Conservation (phyloP, 2,329 filamentous ascomycete species). For the Leptosphaerulina australis region DNA sequence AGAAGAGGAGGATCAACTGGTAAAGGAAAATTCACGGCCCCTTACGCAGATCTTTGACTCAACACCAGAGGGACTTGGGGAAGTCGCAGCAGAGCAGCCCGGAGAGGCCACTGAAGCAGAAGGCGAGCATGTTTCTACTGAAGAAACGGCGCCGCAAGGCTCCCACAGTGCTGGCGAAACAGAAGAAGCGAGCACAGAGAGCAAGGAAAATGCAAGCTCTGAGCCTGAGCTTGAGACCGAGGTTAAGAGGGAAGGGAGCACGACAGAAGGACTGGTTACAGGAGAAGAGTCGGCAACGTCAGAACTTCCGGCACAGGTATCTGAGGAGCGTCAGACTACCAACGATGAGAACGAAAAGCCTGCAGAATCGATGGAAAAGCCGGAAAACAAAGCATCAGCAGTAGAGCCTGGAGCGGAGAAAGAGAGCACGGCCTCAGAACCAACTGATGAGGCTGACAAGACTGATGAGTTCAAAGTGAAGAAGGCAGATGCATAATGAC, state of each 20-base stretch:
- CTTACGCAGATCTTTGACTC: conserved; percentile 29
- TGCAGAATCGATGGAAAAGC: conserved; percentile 1
- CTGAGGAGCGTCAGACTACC: conserved; percentile 3
- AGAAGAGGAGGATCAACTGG: conserved; percentile 61
- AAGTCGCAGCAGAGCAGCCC: not conserved
- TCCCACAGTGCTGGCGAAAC: not conserved
- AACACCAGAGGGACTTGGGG: conserved; percentile 12
- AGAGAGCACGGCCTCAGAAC: not conserved
- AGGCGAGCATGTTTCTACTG: not conserved
- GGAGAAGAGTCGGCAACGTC: not conserved
- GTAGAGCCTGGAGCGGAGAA: not conserved
- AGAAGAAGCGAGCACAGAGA: conserved; percentile 15
- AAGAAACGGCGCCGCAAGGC: not conserved
- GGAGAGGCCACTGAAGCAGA: conserved; percentile 6
- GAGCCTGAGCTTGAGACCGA: not conserved
- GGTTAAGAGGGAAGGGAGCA: conserved; percentile 3
- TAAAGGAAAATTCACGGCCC: conserved; percentile 18
- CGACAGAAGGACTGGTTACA: not conserved
- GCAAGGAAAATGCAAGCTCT: not conserved
- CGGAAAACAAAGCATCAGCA: conserved; percentile 1
- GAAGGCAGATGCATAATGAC: conserved; percentile 16
- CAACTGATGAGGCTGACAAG: conserved; percentile 8
- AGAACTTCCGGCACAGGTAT: conserved; percentile 6
- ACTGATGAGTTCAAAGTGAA: conserved; percentile 6
- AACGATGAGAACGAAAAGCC: conserved; percentile 5